Evolutionary conservation across 345 rosid genomes (phyloP).

Genomic region (Populus euphratica): DNA sequence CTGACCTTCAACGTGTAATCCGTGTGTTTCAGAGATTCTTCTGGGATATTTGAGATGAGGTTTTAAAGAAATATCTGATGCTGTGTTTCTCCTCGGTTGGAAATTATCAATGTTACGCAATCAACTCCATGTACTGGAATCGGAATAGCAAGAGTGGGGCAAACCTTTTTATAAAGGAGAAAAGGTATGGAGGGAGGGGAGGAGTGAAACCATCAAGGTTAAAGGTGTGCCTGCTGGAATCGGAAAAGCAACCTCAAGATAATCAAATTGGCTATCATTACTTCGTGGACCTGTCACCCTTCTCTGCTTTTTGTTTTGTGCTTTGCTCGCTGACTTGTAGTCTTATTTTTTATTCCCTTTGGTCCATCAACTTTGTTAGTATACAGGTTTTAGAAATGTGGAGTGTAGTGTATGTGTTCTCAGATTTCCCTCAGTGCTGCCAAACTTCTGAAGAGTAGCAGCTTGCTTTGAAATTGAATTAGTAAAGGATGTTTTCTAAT

Average conservation of each 20-base stretch:
- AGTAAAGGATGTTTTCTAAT: not conserved
- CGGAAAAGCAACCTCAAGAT: slow-evolving; percentile 4
- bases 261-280: slow-evolving; percentile 34
- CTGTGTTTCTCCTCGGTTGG: not conserved
- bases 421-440: too few species aligned
- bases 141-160: slow-evolving; percentile 12
- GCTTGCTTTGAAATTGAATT: slow-evolving; percentile 20
- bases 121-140: not conserved
- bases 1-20: not conserved
- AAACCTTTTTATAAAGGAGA: slow-evolving; percentile 1
- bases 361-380: not conserved
- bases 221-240: slow-evolving; percentile 15
- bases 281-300: slow-evolving; percentile 12
- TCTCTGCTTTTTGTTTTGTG: slow-evolving; percentile 9
- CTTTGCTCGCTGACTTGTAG: not conserved
- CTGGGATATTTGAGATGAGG: not conserved
- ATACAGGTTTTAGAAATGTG: too few species aligned
- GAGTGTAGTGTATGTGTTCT: too few species aligned
- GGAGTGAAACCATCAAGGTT: slow-evolving; percentile 14
- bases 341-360: not conserved
- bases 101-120: not conserved
- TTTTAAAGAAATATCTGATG: not conserved
- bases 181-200: not conserved
- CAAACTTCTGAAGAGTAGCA: not conserved
- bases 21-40: not conserved